phyloP scores from a whole-genome alignment of 83 land plant species.

The Larix sibirica region DNA sequence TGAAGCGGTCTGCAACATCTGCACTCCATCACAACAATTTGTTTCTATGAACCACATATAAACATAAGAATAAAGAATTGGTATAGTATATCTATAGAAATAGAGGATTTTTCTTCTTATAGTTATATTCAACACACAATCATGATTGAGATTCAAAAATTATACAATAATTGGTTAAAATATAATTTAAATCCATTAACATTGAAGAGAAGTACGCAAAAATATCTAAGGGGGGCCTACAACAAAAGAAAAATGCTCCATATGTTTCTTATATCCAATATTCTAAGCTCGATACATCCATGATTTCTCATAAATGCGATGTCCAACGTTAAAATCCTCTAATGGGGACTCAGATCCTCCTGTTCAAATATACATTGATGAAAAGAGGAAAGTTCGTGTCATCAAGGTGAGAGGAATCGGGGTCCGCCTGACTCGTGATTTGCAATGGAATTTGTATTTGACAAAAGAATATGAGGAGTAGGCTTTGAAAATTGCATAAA shows the following conservation, averaged over 20 bases:
- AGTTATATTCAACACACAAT: too few relatives aligned
- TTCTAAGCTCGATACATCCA: background rate
- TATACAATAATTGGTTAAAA: too few relatives aligned
- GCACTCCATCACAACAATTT: too few relatives aligned
- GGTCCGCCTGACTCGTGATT: slow-evolving; percentile 89
- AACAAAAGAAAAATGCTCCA: background rate
- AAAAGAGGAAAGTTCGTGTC: slow-evolving; percentile 69
- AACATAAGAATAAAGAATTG: too few relatives aligned
- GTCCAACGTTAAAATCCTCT: slow-evolving; percentile 19
- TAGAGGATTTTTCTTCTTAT: too few relatives aligned
- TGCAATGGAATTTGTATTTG: slow-evolving; percentile 85
- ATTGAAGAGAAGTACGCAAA: too few relatives aligned
- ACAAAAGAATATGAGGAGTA: slow-evolving; percentile 85
- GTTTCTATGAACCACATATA: too few relatives aligned
- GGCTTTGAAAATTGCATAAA: background rate
- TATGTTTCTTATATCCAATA: background rate
- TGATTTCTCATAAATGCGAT: background rate
- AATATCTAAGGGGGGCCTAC: background rate
- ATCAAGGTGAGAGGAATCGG: slow-evolving; percentile 88
- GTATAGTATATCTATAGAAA: too few relatives aligned
- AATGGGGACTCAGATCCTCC: slow-evolving; percentile 22
- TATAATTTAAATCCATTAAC: too few relatives aligned
- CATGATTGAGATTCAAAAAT: too few relatives aligned
- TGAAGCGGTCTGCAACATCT: too few relatives aligned
- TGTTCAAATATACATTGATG: slow-evolving; percentile 81